These are phyloP conservation scores for Cyclotella choctawhatcheeana DNA, from an alignment of 108 stramenopile species.

Conservation along the genomic window DNA sequence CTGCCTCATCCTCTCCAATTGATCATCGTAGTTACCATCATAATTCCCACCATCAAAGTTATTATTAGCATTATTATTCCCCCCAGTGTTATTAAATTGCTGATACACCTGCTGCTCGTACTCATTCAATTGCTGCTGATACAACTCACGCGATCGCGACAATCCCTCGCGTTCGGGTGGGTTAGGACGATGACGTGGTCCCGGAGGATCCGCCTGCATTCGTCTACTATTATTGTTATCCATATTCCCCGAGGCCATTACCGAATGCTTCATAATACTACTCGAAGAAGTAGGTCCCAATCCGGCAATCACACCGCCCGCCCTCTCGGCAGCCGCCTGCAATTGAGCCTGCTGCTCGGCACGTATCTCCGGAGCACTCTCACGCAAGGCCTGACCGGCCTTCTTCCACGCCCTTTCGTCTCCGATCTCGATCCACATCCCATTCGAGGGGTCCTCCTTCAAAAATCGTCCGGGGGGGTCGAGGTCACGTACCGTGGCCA, in stretches of 20 bases:
- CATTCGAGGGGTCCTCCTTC: constrained; percentile 74
- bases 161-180: constrained; percentile 27
- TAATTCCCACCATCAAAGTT: neutral
- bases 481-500: constrained; percentile 64
- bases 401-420: constrained; percentile 88
- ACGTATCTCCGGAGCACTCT: constrained; percentile 82
- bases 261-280: neutral
- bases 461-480: constrained; percentile 84
- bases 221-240: neutral
- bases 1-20: constrained; percentile 17
- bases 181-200: constrained; percentile 32
- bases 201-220: constrained; percentile 16
- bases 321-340: constrained; percentile 37
- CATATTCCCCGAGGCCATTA: neutral
- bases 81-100: neutral
- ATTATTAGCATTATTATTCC: neutral
- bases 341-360: constrained; percentile 45
- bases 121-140: constrained; percentile 24
- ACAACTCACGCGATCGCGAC: constrained; percentile 19
- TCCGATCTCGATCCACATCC: constrained; percentile 86
- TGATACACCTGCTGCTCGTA: constrained; percentile 18
- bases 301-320: constrained; percentile 13
- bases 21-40: constrained; percentile 15
- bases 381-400: constrained; percentile 84
- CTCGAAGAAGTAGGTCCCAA: neutral